Evolutionary conservation across 1,284 basidiomycete genomes (phyloP).

Genomic region (Coniophora puteana): DNA sequence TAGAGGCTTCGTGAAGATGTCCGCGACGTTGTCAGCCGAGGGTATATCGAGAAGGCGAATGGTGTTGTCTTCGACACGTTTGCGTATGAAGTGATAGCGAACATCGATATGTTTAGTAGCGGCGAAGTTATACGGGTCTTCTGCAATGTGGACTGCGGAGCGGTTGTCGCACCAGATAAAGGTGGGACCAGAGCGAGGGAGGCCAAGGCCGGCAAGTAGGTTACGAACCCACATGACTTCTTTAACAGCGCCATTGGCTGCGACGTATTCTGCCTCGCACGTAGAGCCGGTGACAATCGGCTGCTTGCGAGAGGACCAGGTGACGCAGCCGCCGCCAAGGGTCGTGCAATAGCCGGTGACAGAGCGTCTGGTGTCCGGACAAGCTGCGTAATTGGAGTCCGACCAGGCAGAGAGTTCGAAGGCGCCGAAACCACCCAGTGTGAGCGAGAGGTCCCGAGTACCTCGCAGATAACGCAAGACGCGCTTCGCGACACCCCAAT

Average conservation of each 20-base stretch:
- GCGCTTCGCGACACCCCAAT: conserved; percentile 35
- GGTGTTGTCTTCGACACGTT: too few relatives aligned
- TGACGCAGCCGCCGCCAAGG: conserved; percentile 26
- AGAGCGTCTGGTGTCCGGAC: conserved; percentile 25
- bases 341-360: conserved; percentile 35
- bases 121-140: conserved; percentile 13
- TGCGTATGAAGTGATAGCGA: conserved; percentile 21
- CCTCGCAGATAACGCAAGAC: conserved; percentile 40
- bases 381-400: conserved; percentile 39
- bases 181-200: conserved; percentile 8
- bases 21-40: conserved; percentile 14
- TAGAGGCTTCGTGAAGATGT: conserved; percentile 20
- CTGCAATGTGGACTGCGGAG: conserved; percentile 17
- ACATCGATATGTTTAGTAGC: conserved; percentile 26
- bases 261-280: conserved; percentile 39
- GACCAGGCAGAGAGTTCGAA: too few relatives aligned
- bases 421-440: too few relatives aligned
- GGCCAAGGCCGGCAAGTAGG: conserved; percentile 20
- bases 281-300: conserved; percentile 32
- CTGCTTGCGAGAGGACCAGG: too few relatives aligned
- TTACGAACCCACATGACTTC: conserved; percentile 25
- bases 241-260: conserved; percentile 19
- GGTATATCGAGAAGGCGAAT: conserved; percentile 12
- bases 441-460: too few relatives aligned
- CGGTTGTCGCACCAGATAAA: conserved; percentile 23